Evolutionary conservation across 208 protist genomes (phyloP).

Genomic region (Leishmania gerbilli): DNA sequence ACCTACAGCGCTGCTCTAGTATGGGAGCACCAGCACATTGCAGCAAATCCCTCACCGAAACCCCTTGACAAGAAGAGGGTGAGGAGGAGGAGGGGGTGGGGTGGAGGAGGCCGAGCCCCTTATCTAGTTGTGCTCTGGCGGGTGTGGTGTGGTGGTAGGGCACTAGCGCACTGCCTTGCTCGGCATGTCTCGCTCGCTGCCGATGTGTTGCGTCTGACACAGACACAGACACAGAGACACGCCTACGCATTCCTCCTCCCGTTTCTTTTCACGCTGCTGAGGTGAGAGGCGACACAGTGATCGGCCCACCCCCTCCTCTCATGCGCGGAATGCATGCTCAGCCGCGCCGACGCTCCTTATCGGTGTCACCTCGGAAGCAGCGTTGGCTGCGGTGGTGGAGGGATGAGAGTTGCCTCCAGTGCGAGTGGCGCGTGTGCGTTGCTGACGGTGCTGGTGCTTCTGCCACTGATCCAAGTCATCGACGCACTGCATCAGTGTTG

Average conservation of each 20-base stretch:
- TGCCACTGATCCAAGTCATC: conserved; percentile 30
- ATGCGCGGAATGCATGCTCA: background rate
- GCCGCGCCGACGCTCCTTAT: background rate
- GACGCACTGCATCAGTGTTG: conserved; percentile 30
- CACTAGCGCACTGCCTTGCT: background rate
- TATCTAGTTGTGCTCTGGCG: background rate
- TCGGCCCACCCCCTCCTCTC: background rate
- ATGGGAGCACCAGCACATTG: background rate
- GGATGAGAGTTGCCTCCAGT: background rate
- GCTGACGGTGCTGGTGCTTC: background rate
- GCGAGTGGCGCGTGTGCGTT: background rate
- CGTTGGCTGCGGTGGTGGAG: background rate
- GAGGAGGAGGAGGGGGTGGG: background rate
- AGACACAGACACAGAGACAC: background rate
- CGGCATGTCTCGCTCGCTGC: background rate
- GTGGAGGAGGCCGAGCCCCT: background rate
- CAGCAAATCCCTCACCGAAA: background rate
- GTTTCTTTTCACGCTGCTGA: background rate
- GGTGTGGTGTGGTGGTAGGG: background rate
- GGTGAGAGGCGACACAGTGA: background rate
- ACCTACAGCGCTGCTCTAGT: background rate
- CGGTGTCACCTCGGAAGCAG: background rate
- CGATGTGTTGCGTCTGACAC: background rate
- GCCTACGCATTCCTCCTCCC: background rate
- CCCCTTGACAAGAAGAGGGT: background rate